A percentile compares a stretch with the other conserved stretches of the same genome.
These are phyloP conservation scores for Talaromyces liani DNA, from an alignment of 495 filamentous ascomycete genomes.

Conservation along the genomic window DNA sequence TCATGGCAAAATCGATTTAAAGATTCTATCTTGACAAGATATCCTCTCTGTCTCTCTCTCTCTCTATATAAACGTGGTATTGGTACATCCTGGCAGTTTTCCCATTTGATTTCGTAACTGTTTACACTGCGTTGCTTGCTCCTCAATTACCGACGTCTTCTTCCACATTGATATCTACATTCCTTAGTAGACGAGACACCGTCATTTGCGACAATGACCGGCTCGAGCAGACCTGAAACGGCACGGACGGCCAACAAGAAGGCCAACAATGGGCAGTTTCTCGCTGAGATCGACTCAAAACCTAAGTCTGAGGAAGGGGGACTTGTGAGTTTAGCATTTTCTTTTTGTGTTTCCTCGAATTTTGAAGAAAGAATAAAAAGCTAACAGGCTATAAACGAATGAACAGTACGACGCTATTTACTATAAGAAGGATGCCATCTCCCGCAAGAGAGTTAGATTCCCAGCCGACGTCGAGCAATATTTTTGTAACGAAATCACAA, in stretches of 20 bases:
- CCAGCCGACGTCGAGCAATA: not conserved
- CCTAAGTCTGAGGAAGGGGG: not conserved
- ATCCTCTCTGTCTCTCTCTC: not conserved
- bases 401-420: not conserved
- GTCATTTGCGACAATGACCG: not conserved
- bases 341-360: not conserved
- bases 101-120: slow-evolving; percentile 1
- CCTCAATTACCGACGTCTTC: not conserved
- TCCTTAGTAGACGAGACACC: not conserved
- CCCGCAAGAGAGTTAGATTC: not conserved
- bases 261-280: not conserved
- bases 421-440: not conserved
- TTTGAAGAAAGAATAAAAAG: not conserved
- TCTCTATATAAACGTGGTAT: not conserved
- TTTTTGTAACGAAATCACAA: no score
- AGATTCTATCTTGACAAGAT: no score
- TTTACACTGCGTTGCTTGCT: not conserved
- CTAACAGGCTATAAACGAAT: not conserved
- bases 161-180: not conserved
- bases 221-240: not conserved
- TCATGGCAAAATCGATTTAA: no score
- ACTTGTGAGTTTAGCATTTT: not conserved
- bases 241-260: not conserved
- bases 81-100: not conserved
- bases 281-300: not conserved